Conservation (phyloP, 192 early-diverging fungal genomes). For the Backusella westeae region DNA sequence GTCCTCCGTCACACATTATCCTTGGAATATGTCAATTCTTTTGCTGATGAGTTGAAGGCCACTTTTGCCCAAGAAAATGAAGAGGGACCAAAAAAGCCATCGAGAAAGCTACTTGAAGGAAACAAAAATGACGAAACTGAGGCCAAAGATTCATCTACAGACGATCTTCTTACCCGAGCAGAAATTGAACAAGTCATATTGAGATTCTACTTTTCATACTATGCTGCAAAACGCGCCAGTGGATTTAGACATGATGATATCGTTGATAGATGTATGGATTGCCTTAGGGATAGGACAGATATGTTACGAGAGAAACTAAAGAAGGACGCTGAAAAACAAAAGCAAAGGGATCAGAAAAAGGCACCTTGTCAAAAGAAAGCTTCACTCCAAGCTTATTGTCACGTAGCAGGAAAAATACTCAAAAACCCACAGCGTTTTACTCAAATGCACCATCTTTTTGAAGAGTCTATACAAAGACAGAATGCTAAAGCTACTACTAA, state of each 20-base stretch:
- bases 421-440: neutral
- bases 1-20: conserved; percentile 26
- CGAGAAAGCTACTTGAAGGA: neutral
- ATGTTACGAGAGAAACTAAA: neutral
- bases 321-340: neutral
- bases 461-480: neutral
- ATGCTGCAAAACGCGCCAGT: neutral
- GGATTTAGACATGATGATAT: neutral
- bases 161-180: neutral
- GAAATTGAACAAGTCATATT: neutral
- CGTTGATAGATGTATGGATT: neutral
- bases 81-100: neutral
- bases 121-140: neutral
- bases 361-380: neutral
- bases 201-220: neutral
- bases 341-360: neutral
- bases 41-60: neutral
- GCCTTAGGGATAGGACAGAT: neutral
- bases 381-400: neutral
- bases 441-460: neutral
- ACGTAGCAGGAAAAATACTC: neutral
- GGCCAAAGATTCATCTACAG: neutral
- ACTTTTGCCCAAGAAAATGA: neutral
- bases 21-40: conserved; percentile 5
- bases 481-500: neutral